Percentiles rank a stretch among this genome's conserved stretches.
phyloP scores from a whole-genome alignment of 805 yeast genomes.

The Komagataella pseudopastoris region DNA sequence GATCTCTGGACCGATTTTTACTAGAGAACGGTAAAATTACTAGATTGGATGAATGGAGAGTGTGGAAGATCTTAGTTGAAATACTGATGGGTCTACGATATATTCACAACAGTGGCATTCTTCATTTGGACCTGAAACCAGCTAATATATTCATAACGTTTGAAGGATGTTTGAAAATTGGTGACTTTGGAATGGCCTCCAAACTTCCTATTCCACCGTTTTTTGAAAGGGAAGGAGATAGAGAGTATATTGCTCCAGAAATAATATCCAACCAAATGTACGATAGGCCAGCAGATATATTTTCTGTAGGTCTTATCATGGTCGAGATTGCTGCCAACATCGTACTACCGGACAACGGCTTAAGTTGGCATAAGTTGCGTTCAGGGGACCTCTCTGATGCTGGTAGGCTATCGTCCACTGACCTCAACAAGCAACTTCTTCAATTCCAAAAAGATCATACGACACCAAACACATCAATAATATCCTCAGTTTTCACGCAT shows the following conservation, averaged over 20 bases:
- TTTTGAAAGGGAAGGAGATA: slow-evolving; percentile 91
- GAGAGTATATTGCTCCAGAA: slow-evolving; percentile 97
- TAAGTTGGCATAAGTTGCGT: slow-evolving; percentile 90
- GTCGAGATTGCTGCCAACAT: slow-evolving; percentile 95
- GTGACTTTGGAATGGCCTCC: slow-evolving; percentile 94
- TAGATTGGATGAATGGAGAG: slow-evolving; percentile 88
- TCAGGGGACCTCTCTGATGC: slow-evolving; percentile 95
- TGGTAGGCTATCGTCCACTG: slow-evolving; percentile 69
- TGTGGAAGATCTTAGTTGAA: slow-evolving; percentile 91
- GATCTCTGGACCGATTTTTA: slow-evolving; percentile 71
- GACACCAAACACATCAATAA: neutral
- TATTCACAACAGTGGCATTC: slow-evolving; percentile 62
- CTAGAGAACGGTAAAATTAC: slow-evolving; percentile 64
- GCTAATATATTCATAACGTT: slow-evolving; percentile 90
- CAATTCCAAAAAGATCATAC: slow-evolving; percentile 7
- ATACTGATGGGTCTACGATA: slow-evolving; percentile 65
- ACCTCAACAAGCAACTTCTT: slow-evolving; percentile 20
- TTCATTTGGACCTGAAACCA: slow-evolving; percentile 89
- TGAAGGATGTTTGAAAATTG: slow-evolving; percentile 88
- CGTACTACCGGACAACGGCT: slow-evolving; percentile 87
- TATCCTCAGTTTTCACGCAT: neutral
- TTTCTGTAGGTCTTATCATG: slow-evolving; percentile 86
- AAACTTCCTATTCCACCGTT: slow-evolving; percentile 56
- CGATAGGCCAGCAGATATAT: slow-evolving; percentile 87
- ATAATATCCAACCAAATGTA: slow-evolving; percentile 71